phyloP scores from a whole-genome alignment of 768 basidiomycete genomes.

The Multifurca ochricompacta region DNA sequence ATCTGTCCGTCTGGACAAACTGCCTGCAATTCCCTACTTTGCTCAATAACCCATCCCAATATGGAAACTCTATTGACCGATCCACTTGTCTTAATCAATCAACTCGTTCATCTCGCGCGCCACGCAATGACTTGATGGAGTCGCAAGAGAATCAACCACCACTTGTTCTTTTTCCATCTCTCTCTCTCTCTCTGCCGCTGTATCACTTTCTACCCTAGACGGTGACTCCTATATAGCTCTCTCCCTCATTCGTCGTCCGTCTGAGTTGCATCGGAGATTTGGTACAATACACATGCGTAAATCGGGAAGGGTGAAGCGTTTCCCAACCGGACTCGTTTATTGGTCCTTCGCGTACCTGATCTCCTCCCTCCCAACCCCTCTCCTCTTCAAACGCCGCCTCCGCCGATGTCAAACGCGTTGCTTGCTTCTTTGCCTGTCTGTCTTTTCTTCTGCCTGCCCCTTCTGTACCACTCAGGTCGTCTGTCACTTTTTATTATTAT shows the following conservation, averaged over 20 bases:
- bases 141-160: background rate
- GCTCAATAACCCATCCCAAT: background rate
- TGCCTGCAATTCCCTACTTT: slow-evolving; percentile 1
- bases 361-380: too few species aligned
- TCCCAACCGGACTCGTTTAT: background rate
- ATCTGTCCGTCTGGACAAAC: background rate
- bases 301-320: background rate
- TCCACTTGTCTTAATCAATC: background rate
- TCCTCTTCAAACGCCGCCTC: background rate
- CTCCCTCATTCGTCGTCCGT: too few species aligned
- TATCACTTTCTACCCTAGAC: background rate
- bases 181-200: background rate
- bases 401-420: background rate
- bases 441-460: background rate
- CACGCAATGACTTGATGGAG: background rate
- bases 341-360: slow-evolving; percentile 2
- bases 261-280: background rate
- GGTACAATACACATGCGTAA: background rate
- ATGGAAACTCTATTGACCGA: slow-evolving; percentile 1
- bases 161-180: too few species aligned
- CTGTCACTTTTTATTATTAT: background rate
- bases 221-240: background rate
- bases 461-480: background rate
- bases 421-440: background rate
- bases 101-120: background rate